Evolutionary conservation across 2,329 filamentous ascomycete species (phyloP).

Genomic region (Fusarium lateritium): DNA sequence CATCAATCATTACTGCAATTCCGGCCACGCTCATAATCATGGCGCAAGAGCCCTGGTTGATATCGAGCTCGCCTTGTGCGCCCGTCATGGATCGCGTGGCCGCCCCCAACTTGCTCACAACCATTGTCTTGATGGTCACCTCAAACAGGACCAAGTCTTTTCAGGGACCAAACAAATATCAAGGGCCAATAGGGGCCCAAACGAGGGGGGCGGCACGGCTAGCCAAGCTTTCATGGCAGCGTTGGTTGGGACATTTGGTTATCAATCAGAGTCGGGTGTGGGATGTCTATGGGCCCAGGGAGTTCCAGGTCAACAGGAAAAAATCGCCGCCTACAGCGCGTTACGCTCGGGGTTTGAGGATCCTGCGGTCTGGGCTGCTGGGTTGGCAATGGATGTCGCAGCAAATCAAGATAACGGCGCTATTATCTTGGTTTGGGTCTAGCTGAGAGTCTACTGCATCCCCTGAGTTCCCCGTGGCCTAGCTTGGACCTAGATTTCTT

Average conservation of each 20-base stretch:
- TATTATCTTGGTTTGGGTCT: constrained; percentile 34
- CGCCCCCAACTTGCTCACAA: constrained; percentile 35
- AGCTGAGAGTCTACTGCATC: constrained; percentile 33
- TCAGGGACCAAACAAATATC: constrained; percentile 24
- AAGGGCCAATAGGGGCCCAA: constrained; percentile 18
- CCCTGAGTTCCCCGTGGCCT: constrained; percentile 40
- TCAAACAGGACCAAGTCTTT: constrained; percentile 5
- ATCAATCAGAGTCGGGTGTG: constrained; percentile 29
- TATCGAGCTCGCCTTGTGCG: constrained; percentile 40
- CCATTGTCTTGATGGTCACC: not conserved
- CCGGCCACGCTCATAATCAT: constrained; percentile 41
- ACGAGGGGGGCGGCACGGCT: constrained; percentile 3
- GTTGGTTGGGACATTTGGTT: constrained; percentile 23
- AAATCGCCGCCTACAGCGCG: constrained; percentile 7
- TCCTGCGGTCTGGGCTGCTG: constrained; percentile 7
- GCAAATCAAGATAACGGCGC: constrained; percentile 39
- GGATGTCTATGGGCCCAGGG: constrained; percentile 15
- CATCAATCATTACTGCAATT: constrained; percentile 44
- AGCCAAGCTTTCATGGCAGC: constrained; percentile 13
- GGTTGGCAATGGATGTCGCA: constrained; percentile 6
- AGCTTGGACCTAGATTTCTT: constrained; percentile 34
- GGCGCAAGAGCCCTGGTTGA: constrained; percentile 30
- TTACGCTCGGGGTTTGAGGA: constrained; percentile 27
- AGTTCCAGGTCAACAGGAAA: not conserved
- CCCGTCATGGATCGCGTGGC: constrained; percentile 43